Evolutionary conservation across 345 rosid genomes (phyloP), one percentile per base, ranked within the genome.

Genomic region (Fremontodendron californicum): DNA sequence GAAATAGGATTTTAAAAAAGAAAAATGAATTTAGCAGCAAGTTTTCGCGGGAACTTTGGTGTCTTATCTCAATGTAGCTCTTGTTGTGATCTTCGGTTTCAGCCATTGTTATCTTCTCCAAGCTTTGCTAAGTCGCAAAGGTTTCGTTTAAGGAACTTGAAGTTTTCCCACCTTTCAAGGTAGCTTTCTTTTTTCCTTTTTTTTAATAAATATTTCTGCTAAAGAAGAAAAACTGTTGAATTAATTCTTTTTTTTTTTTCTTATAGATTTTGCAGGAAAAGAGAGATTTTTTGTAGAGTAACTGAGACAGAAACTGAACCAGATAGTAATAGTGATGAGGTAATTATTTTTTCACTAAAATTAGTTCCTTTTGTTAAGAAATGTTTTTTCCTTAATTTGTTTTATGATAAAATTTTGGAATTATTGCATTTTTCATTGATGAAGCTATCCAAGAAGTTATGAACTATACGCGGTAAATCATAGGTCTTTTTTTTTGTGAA

Each of bases 311-410:
- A 89, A 82, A 91, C 83, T 6, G 94, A 91, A 85, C 90, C 98
- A 43, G 98, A 91, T 81, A 84, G 88, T 74, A 88, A 91, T 68
- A 82, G 90, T 57, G 94, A 93, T 73, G 80, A 90, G 97, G 98
- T 90, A 80, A 37, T 54, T 55, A 0, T 19, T 61, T 73, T 61
- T 1, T 40, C 40, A 29, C 9, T 9, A 39, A 19, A 23, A 5
- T 73, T 65, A 39, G 48, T n/a, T 39, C 48, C 13, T 15, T n/a
- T 37, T 37, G n/a, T 23, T 6, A 12, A 5, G 1, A 43, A 43
- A 11, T 13, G 0, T 12, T 13, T 46, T 13, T 48, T 49, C 16
- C 16, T 48, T 48, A 4, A 48, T 13, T 33, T 33, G 25, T 25
- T 46, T 65, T 46, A 57, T 25, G 57, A 46, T 69, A 46, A 46